A percentile compares a stretch with the other conserved stretches of the same genome.
Evolutionary conservation across 2,329 filamentous ascomycete species (phyloP).

Genomic region (Pyrenochaeta sp.): DNA sequence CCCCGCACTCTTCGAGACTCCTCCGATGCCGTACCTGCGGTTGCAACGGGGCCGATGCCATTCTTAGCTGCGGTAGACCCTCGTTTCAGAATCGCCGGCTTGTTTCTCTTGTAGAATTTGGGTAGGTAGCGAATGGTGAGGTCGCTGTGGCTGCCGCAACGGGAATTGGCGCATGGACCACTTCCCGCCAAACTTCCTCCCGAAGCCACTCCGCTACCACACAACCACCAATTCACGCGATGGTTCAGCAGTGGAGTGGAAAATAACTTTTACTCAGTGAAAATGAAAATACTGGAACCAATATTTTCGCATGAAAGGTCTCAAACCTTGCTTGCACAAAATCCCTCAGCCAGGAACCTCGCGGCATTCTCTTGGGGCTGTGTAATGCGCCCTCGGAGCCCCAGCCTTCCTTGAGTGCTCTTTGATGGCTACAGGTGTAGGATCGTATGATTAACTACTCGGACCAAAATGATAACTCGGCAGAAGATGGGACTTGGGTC

Average conservation of each 20-base stretch:
- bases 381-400: too few relatives aligned
- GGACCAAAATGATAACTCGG: too few relatives aligned
- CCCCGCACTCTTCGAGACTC: slow-evolving; percentile 21
- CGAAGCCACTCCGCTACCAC: slow-evolving; percentile 9
- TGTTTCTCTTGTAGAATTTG: neutral
- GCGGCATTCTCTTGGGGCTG: too few relatives aligned
- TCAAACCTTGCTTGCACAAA: too few relatives aligned
- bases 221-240: slow-evolving; percentile 3
- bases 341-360: too few relatives aligned
- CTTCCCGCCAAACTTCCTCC: neutral
- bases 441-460: too few relatives aligned
- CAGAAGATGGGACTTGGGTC: too few relatives aligned
- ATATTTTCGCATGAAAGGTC: too few relatives aligned
- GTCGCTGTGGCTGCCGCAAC: slow-evolving; percentile 15
- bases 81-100: slow-evolving; percentile 19
- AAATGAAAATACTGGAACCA: too few relatives aligned
- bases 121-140: neutral
- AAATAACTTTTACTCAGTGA: neutral
- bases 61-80: slow-evolving; percentile 24
- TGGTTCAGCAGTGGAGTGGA: neutral
- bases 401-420: too few relatives aligned
- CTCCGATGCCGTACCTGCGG: slow-evolving; percentile 25
- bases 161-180: slow-evolving; percentile 13
- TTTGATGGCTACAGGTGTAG: too few relatives aligned
- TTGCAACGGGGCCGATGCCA: slow-evolving; percentile 34